These are phyloP conservation scores for Hibiscus mutabilis DNA, from an alignment of 345 rosid genomes.

Conservation along the genomic window DNA sequence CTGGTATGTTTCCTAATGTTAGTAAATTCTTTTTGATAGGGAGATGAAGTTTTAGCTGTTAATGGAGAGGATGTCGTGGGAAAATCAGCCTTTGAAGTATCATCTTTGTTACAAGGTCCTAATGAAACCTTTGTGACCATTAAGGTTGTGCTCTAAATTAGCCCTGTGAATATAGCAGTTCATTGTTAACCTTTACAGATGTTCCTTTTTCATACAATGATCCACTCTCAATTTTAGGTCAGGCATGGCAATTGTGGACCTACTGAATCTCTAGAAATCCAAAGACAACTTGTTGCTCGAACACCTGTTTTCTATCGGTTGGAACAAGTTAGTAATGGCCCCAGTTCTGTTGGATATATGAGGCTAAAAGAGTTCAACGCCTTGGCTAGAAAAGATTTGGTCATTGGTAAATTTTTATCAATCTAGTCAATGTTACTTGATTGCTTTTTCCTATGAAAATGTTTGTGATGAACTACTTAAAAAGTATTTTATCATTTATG, in stretches of 20 bases:
- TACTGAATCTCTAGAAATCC: conserved; percentile 53
- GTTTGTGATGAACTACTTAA: neutral
- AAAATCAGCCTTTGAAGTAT: conserved; percentile 88
- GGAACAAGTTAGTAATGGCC: conserved; percentile 64
- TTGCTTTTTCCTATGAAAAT: neutral
- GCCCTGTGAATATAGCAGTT: neutral
- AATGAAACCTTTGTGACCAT: conserved; percentile 75
- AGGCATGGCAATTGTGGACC: conserved; percentile 91
- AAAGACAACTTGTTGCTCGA: conserved; percentile 75
- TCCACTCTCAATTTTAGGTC: conserved; percentile 41
- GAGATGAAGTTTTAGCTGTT: conserved; percentile 78
- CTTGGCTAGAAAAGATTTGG: conserved; percentile 84
- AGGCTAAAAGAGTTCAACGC: conserved; percentile 94
- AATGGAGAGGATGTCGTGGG: conserved; percentile 76
- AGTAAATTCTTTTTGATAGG: conserved; percentile 34
- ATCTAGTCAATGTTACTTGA: neutral
- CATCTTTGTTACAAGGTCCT: conserved; percentile 92
- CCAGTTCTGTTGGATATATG: conserved; percentile 65
- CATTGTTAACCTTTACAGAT: neutral
- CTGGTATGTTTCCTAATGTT: neutral
- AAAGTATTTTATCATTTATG: neutral
- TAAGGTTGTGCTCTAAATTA: conserved; percentile 40
- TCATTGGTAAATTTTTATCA: conserved; percentile 46
- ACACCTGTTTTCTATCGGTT: conserved; percentile 80
- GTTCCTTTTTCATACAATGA: neutral